A percentile compares a stretch with the other conserved stretches of the same genome.
These are phyloP conservation scores for Pestalotiopsis sp. DNA, from an alignment of 2,329 filamentous ascomycete species.

Conservation along the genomic window DNA sequence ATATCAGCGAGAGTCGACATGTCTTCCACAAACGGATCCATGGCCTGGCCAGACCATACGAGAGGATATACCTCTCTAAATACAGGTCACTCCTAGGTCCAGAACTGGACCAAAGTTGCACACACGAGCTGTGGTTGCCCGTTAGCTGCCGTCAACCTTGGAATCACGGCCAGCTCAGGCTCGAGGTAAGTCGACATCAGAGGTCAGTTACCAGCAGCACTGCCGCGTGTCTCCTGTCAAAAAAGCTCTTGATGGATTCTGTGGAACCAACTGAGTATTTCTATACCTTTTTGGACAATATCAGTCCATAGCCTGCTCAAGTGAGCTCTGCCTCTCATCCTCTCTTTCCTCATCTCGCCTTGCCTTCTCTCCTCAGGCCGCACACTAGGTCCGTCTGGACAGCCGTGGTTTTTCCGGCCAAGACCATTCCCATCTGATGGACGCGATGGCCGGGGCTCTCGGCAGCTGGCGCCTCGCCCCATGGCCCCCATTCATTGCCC, in stretches of 20 bases:
- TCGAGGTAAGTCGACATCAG: constrained; percentile 7
- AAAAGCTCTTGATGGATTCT: not conserved
- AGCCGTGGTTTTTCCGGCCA: constrained; percentile 12
- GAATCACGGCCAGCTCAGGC: not conserved
- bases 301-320: not conserved
- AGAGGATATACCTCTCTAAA: not conserved
- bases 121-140: constrained; percentile 7
- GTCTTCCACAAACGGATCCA: constrained; percentile 1
- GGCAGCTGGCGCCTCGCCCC: not conserved
- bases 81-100: not conserved
- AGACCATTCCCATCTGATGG: not conserved
- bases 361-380: constrained; percentile 11
- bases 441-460: not conserved
- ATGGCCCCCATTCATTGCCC: not conserved
- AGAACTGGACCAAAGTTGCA: constrained; percentile 3
- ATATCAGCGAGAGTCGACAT: not conserved
- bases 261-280: not conserved
- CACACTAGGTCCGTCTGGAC: constrained; percentile 3
- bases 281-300: not conserved
- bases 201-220: constrained; percentile 6
- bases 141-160: constrained; percentile 6
- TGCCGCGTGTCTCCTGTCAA: not conserved
- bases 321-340: not conserved
- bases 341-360: not conserved
- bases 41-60: not conserved